These are phyloP conservation scores for Psilocybe subaeruginosa DNA, from an alignment of 768 basidiomycete species.

Conservation along the genomic window DNA sequence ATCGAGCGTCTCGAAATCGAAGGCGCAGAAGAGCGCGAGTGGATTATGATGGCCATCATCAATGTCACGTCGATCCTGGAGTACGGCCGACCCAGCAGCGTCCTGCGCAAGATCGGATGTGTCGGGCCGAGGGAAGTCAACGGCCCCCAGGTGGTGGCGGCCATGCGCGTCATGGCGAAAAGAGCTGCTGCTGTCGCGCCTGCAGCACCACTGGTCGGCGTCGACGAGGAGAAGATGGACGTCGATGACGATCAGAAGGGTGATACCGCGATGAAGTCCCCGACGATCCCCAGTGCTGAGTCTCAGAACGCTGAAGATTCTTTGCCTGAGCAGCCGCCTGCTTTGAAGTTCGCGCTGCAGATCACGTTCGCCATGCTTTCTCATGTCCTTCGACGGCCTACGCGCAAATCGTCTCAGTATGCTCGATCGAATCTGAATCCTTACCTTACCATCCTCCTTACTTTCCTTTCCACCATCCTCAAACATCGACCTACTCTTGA, in stretches of 20 bases:
- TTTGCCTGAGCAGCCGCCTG: constrained; percentile 52
- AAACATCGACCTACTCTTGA: constrained; percentile 64
- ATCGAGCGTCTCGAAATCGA: constrained; percentile 87
- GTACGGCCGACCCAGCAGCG: constrained; percentile 77
- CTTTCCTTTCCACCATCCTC: constrained; percentile 81
- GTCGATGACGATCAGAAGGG: constrained; percentile 28
- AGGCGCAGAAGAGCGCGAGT: constrained; percentile 80
- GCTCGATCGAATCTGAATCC: constrained; percentile 71
- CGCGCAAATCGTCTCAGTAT: constrained; percentile 60
- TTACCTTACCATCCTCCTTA: constrained; percentile 84
- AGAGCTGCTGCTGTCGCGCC: constrained; percentile 37
- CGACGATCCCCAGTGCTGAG: constrained; percentile 33
- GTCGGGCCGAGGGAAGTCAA: constrained; percentile 42
- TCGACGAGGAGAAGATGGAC: constrained; percentile 55
- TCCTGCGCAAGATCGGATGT: constrained; percentile 67
- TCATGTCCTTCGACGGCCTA: constrained; percentile 66
- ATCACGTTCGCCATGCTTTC: constrained; percentile 81
- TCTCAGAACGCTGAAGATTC: constrained; percentile 29
- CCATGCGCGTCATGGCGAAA: constrained; percentile 56
- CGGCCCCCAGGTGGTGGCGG: constrained; percentile 31
- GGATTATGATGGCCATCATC: constrained; percentile 95
- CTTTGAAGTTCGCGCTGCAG: constrained; percentile 76
- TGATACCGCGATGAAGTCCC: constrained; percentile 26
- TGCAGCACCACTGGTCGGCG: constrained; percentile 27
- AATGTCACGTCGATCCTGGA: constrained; percentile 85